phyloP scores from a whole-genome alignment of 1,139 yeast genomes.

The Yamadazyma dushanensis region DNA sequence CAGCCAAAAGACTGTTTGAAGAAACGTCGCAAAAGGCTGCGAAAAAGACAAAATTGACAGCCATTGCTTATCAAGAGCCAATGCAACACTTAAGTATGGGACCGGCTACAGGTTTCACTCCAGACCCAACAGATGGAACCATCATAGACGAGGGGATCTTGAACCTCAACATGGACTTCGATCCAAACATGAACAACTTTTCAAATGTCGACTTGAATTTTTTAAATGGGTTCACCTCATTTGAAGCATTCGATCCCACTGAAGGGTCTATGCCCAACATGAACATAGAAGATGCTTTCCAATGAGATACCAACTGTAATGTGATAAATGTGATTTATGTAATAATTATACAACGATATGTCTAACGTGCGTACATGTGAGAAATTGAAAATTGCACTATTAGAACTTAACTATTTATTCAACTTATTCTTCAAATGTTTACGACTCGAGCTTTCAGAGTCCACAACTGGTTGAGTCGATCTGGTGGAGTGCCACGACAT shows the following conservation, averaged over 20 bases:
- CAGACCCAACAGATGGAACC: background rate
- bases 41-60: constrained; percentile 3
- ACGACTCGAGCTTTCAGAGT: too few relatives aligned
- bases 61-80: background rate
- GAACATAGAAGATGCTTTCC: constrained; percentile 7
- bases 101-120: background rate
- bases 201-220: constrained; percentile 34
- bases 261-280: constrained; percentile 1
- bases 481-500: too few relatives aligned
- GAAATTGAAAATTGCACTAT: too few relatives aligned
- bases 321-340: too few relatives aligned
- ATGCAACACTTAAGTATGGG: background rate
- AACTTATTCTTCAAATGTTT: too few relatives aligned
- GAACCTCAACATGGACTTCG: constrained; percentile 6
- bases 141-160: constrained; percentile 1
- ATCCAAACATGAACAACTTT: constrained; percentile 10
- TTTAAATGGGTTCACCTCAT: constrained; percentile 21
- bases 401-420: too few relatives aligned
- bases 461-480: too few relatives aligned
- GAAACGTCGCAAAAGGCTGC: constrained; percentile 4
- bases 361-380: too few relatives aligned
- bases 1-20: background rate
- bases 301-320: too few relatives aligned
- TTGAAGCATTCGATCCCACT: constrained; percentile 4
- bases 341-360: too few relatives aligned